Percentiles rank a stretch among this genome's conserved stretches.
These are phyloP conservation scores for Vanrija pseudolonga DNA, from an alignment of 1,284 basidiomycete genomes.

Conservation along the genomic window DNA sequence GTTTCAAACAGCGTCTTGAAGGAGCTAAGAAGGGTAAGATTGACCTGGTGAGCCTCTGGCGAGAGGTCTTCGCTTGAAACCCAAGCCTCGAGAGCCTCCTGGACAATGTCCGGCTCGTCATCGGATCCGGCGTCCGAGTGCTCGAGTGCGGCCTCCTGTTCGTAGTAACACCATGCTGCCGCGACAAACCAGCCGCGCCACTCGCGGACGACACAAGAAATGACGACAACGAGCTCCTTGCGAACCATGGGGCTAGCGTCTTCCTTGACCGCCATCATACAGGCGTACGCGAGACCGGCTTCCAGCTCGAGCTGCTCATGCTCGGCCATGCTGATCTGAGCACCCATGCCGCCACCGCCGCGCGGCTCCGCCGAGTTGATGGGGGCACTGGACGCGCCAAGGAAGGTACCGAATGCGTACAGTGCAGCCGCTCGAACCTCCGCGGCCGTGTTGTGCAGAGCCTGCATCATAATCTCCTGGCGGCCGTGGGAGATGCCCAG, in stretches of 20 bases:
- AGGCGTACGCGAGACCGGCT: conserved; percentile 56
- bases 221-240: conserved; percentile 87
- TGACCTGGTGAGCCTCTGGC: conserved; percentile 71
- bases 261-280: conserved; percentile 69
- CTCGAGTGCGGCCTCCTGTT: conserved; percentile 56
- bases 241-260: conserved; percentile 95
- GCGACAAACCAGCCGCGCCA: conserved; percentile 95
- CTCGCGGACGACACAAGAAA: conserved; percentile 90
- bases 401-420: conserved; percentile 88
- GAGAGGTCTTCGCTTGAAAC: conserved; percentile 51
- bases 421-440: conserved; percentile 90
- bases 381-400: conserved; percentile 72
- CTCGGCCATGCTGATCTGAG: conserved; percentile 71
- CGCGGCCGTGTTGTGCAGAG: conserved; percentile 82
- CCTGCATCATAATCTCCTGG: conserved; percentile 77
- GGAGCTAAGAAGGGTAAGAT: conserved; percentile 76
- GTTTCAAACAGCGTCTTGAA: conserved; percentile 91
- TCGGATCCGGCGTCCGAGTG: conserved; percentile 53
- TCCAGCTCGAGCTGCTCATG: conserved; percentile 63
- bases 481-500: conserved; percentile 70
- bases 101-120: conserved; percentile 52
- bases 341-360: conserved; percentile 81
- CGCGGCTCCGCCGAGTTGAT: conserved; percentile 61
- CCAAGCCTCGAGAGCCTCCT: conserved; percentile 73
- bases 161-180: conserved; percentile 93